A percentile compares a stretch with the other conserved stretches of the same genome.
These are phyloP conservation scores for Euphorbia celastroides DNA, from an alignment of 441 rosid species.

Conservation along the genomic window DNA sequence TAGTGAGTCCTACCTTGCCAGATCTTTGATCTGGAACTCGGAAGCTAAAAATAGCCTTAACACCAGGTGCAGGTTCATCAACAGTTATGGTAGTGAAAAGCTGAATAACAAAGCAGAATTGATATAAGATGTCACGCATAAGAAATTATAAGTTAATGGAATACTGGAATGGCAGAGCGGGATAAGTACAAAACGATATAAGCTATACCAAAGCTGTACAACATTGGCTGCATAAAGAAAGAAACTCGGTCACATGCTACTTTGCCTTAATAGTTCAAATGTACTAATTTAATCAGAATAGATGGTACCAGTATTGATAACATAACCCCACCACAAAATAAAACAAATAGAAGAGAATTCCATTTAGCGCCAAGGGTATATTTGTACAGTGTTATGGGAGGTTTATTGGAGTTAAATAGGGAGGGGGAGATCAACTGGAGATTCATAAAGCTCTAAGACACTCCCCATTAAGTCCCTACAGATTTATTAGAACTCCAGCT, in stretches of 20 bases:
- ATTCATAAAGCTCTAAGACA: too few species aligned
- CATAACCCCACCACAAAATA: neutral
- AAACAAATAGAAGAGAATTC: neutral
- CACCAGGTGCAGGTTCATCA: slow-evolving; percentile 85
- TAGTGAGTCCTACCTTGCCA: slow-evolving; percentile 54
- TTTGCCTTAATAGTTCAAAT: neutral
- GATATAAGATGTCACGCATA: slow-evolving; percentile 5
- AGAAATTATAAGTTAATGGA: neutral
- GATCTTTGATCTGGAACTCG: slow-evolving; percentile 87
- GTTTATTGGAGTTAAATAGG: too few species aligned
- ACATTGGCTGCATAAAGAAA: neutral
- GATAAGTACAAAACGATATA: neutral
- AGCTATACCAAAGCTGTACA: neutral
- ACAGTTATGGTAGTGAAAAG: slow-evolving; percentile 64
- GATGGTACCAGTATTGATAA: neutral
- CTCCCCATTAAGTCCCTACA: too few species aligned
- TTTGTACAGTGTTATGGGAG: too few species aligned
- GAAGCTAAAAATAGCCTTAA: slow-evolving; percentile 72
- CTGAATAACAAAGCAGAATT: slow-evolving; percentile 33
- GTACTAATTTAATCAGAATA: neutral
- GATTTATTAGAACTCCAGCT: neutral
- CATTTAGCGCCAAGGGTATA: too few species aligned
- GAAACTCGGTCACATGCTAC: neutral
- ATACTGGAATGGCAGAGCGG: neutral
- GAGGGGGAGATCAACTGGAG: too few species aligned